Evolutionary conservation across 2,329 filamentous ascomycete genomes (phyloP).

Genomic region (Diaporthe eres): DNA sequence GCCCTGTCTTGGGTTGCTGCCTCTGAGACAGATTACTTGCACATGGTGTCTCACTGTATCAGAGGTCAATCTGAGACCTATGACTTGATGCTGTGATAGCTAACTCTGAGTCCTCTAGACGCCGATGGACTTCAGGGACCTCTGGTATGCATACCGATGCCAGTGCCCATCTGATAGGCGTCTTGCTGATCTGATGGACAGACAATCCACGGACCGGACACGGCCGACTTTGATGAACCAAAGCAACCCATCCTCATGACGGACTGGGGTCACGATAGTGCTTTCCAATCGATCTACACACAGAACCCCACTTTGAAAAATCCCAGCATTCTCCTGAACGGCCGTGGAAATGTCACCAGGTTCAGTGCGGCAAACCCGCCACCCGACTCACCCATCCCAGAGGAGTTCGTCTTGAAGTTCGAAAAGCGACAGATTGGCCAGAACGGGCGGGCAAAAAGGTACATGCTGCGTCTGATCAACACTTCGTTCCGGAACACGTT

Average conservation of each 20-base stretch:
- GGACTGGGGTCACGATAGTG: conserved; percentile 41
- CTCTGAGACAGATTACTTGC: not conserved
- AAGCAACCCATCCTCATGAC: conserved; percentile 41
- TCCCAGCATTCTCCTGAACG: conserved; percentile 36
- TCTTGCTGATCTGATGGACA: not conserved
- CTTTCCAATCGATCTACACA: conserved; percentile 28
- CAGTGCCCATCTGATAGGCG: not conserved
- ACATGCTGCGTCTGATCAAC: conserved; percentile 53
- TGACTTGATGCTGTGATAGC: not conserved
- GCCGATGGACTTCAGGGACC: conserved; percentile 76
- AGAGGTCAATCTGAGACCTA: not conserved
- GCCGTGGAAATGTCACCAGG: conserved; percentile 36
- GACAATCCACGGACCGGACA: conserved; percentile 43
- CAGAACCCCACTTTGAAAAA: conserved; percentile 12
- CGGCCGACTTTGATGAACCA: conserved; percentile 41
- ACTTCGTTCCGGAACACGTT: conserved; percentile 50
- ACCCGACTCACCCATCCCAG: conserved; percentile 27
- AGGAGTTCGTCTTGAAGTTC: conserved; percentile 21
- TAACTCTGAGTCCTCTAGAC: conserved; percentile 47
- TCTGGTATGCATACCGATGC: conserved; percentile 56
- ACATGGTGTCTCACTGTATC: not conserved
- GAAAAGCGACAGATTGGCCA: conserved; percentile 25
- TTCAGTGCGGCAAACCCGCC: not conserved
- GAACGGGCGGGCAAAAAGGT: conserved; percentile 47
- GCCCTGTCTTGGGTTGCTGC: not conserved